Conservation (phyloP, 129 eudicot genomes). For the Kitagawia praeruptora region DNA sequence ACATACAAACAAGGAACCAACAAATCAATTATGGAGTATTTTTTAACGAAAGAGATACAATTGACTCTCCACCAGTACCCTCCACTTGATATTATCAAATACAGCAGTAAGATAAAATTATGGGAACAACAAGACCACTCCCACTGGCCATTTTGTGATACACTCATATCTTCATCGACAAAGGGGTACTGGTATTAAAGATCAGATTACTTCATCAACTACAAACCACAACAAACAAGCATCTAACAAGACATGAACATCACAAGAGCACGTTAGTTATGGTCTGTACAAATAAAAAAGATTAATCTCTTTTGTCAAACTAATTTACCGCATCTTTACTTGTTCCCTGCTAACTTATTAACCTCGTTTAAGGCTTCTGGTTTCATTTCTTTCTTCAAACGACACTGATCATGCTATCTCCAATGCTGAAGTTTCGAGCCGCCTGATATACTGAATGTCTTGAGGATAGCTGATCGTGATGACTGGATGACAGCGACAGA, state of each 20-base stretch:
- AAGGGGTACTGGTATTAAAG: not conserved
- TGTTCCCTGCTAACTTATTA: not conserved
- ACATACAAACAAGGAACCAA: slow-evolving; percentile 11
- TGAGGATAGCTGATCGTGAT: slow-evolving; percentile 19
- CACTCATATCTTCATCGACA: slow-evolving; percentile 7
- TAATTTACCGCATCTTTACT: slow-evolving; percentile 17
- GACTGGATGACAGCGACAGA: slow-evolving; percentile 45
- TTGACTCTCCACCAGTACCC: slow-evolving; percentile 21
- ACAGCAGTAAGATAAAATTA: not conserved
- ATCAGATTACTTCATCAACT: slow-evolving; percentile 10
- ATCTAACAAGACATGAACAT: slow-evolving; percentile 20
- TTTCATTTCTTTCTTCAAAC: slow-evolving; percentile 23
- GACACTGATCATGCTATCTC: slow-evolving; percentile 51
- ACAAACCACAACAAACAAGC: slow-evolving; percentile 13
- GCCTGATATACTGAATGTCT: slow-evolving; percentile 29
- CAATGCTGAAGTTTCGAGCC: slow-evolving; percentile 41
- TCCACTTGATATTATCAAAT: slow-evolving; percentile 5
- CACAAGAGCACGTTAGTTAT: slow-evolving; percentile 19
- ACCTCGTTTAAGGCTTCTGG: not conserved
- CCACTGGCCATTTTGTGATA: not conserved
- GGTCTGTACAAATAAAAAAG: slow-evolving; percentile 47
- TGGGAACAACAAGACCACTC: slow-evolving; percentile 6
- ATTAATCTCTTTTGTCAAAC: slow-evolving; percentile 21
- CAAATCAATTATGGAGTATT: slow-evolving; percentile 7
- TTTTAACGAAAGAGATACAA: slow-evolving; percentile 1